Evolutionary conservation across 257 asterid genomes (phyloP), one percentile per base, ranked within the genome.

Genomic region (Capsicum rhomboideum): DNA sequence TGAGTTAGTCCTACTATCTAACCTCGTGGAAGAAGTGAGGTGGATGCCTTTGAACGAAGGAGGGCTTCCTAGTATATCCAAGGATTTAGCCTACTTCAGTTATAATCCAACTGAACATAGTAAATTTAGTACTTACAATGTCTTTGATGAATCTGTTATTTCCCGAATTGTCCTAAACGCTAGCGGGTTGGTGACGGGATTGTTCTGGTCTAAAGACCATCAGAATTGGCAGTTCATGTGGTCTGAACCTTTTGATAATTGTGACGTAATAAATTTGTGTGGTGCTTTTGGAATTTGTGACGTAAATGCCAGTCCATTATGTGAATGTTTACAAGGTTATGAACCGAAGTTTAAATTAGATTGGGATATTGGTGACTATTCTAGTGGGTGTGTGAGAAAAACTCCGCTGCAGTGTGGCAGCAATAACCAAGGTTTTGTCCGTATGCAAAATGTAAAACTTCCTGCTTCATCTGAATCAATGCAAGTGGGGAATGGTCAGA

Each of bases 381-480:
- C 87, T 6, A 44, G 44, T 12, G 91, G 90, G 66, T 86, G 91
- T 21, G 86, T 56, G 42, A 87, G 91, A 63, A 78, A 5, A 49
- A 55, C 23, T 7, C 82, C 85, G 17, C 56, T 29, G 72, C 20
- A 28, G 34, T 89, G 91, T 81, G 6, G 2, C 23, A 64, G 26
- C 46, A 78, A 46, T 23, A 77, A 54, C 17, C 7, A 56, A 10
- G 31, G n/a, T 16, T 89, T 53, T 78, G 12, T 40, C 0, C 83
- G 37, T 68, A n/a, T 83, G 29, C 18, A 58, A 42, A 58, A 40
- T 29, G 56, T 68, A 6, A 71, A 26, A 82, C 67, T 87, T 66
- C 88, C 88, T n/a, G 80, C 29, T 6, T 82, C 61, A 82, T 63
- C 84, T 28, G 74, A 85, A 82, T 53, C 64, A 10, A 14, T 78